Conservation (phyloP, 169 alveolate genomes). For the Plasmodium adleri region DNA sequence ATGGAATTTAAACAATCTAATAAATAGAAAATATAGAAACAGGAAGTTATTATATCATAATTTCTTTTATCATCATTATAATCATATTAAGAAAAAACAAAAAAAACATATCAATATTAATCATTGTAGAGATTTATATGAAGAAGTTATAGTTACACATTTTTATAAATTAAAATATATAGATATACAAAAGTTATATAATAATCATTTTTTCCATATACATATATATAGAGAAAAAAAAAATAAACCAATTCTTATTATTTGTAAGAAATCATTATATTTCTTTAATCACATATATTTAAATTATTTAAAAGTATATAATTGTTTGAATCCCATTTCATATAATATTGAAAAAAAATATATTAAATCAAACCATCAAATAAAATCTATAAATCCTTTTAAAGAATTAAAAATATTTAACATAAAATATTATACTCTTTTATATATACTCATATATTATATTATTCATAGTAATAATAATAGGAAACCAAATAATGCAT, state of each 20-base stretch:
- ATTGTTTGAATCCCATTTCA: neutral
- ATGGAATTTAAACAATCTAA: neutral
- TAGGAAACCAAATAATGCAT: no score
- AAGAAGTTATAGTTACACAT: neutral
- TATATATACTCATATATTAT: no score
- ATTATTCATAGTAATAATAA: no score
- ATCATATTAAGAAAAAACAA: slow-evolving; percentile 8
- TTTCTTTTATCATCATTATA: neutral
- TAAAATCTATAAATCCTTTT: no score
- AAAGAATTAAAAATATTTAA: no score
- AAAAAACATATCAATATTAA: slow-evolving; percentile 5
- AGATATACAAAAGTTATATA: slow-evolving; percentile 15
- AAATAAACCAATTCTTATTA: slow-evolving; percentile 19
- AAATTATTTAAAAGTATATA: neutral
- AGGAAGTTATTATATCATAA: neutral
- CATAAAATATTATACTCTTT: no score
- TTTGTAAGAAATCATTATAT: slow-evolving; percentile 45
- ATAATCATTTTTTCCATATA: slow-evolving; percentile 34
- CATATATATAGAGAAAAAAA: slow-evolving; percentile 20
- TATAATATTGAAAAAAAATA: no score
- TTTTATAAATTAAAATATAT: slow-evolving; percentile 10
- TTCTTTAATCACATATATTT: slow-evolving; percentile 23
- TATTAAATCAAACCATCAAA: no score
- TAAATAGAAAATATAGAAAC: slow-evolving; percentile 1
- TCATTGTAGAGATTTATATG: neutral